Conservation (phyloP, 179 eudicot species). For the Actinidia arguta region DNA sequence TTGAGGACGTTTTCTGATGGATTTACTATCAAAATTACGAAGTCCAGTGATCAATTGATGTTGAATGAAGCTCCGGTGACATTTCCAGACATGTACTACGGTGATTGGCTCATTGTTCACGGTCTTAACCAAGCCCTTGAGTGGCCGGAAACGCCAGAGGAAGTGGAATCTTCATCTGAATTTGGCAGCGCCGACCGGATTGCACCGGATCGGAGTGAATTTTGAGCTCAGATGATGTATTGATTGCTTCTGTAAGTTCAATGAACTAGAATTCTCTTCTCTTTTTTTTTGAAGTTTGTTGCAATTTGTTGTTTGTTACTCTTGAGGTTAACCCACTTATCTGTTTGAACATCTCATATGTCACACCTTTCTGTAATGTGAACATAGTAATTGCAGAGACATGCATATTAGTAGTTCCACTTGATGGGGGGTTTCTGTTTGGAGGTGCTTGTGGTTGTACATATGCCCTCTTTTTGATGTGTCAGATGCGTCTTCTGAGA, state of each 20-base stretch:
- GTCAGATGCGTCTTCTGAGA: not conserved
- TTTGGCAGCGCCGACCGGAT: not conserved
- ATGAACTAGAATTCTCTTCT: too few species aligned
- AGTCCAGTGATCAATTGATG: not conserved
- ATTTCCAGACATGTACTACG: conserved; percentile 8
- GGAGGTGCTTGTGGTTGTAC: not conserved
- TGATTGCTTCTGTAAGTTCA: not conserved
- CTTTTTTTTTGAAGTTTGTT: too few species aligned
- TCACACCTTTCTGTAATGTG: not conserved
- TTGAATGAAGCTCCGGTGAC: conserved; percentile 14
- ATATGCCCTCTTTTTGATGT: not conserved
- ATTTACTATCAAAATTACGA: not conserved
- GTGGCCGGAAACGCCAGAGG: not conserved
- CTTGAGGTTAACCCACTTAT: not conserved
- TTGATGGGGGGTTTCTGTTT: not conserved
- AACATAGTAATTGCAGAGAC: not conserved
- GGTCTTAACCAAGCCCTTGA: conserved; percentile 5
- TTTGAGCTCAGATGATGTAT: conserved; percentile 8
- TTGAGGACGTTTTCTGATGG: conserved; percentile 16
- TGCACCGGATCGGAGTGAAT: conserved; percentile 5
- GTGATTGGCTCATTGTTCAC: conserved; percentile 22
- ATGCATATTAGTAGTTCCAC: not conserved
- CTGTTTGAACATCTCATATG: not conserved
- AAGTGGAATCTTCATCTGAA: conserved; percentile 3
- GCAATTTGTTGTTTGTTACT: too few species aligned